phyloP scores from a whole-genome alignment of 805 yeast species.

The Candida tallmaniae region DNA sequence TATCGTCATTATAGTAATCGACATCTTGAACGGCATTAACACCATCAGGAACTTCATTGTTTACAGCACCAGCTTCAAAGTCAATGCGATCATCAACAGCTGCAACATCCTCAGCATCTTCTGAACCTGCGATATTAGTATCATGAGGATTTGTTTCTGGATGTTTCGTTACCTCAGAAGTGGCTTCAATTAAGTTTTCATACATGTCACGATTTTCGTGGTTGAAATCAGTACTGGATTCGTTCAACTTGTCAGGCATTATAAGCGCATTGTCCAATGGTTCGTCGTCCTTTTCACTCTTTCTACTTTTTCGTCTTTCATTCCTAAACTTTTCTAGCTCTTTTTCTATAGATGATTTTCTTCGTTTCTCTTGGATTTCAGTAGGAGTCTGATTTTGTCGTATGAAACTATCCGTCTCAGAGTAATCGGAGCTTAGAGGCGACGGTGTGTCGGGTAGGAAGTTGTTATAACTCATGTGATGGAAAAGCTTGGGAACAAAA shows the following conservation, averaged over 20 bases:
- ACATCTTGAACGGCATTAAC: conserved; percentile 5
- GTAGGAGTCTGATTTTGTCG: too few relatives aligned
- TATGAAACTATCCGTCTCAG: too few relatives aligned
- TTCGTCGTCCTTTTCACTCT: neutral
- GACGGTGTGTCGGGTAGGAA: conserved; percentile 24
- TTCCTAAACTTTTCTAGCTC: neutral
- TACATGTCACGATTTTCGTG: too few relatives aligned
- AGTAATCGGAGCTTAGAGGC: conserved; percentile 16
- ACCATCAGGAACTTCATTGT: too few relatives aligned
- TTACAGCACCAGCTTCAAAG: too few relatives aligned
- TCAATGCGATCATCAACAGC: too few relatives aligned
- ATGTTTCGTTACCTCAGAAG: neutral
- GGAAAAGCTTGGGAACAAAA: too few relatives aligned
- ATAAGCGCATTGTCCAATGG: neutral
- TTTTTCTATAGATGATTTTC: neutral
- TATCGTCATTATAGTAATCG: conserved; percentile 4
- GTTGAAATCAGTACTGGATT: too few relatives aligned
- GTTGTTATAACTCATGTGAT: conserved; percentile 7
- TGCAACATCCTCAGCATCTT: too few relatives aligned
- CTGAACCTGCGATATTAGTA: too few relatives aligned
- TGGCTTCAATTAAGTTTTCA: too few relatives aligned
- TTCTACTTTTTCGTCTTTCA: neutral
- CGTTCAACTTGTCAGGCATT: conserved; percentile 1
- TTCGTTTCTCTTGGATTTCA: too few relatives aligned
- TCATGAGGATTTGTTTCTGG: neutral